Percentiles rank a stretch among this genome's conserved stretches.
Conservation (phyloP, 2,329 filamentous ascomycete genomes). For the Calonectria fujianensis region DNA sequence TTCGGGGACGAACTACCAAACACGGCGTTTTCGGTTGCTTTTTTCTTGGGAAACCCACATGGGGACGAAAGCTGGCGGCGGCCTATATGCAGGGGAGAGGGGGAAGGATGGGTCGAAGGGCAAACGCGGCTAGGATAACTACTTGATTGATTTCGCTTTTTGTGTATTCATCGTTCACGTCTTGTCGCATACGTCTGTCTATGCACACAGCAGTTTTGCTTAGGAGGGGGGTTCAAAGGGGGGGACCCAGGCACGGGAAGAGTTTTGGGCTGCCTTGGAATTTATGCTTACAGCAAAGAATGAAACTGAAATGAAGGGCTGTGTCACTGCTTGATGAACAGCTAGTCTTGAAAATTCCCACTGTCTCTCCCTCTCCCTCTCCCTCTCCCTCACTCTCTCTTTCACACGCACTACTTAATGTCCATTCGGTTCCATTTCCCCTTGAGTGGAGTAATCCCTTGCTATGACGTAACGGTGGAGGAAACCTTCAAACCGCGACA, state of each 20-base stretch:
- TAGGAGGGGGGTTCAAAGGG: neutral
- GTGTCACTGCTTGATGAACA: neutral
- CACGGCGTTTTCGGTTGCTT: conserved; percentile 22
- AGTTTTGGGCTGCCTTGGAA: neutral
- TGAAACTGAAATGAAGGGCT: conserved; percentile 8
- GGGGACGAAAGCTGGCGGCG: neutral
- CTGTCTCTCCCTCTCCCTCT: neutral
- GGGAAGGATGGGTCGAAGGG: neutral
- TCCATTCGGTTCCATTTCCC: neutral
- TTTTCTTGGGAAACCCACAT: neutral
- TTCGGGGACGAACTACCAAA: conserved; percentile 13
- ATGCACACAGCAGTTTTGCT: neutral
- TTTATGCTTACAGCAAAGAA: conserved; percentile 14
- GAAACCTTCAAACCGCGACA: neutral
- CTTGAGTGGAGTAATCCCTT: neutral
- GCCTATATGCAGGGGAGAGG: neutral
- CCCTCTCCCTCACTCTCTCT: neutral
- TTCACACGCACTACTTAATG: too few relatives aligned
- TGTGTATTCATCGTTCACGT: neutral
- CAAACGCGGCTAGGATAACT: neutral
- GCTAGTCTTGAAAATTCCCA: neutral
- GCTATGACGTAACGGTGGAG: neutral
- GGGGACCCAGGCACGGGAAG: neutral
- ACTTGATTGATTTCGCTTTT: neutral
- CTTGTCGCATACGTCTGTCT: neutral